Evolutionary conservation across 228 moss, liverwort and hornwort genomes (phyloP).

Genomic region (Sphagnum fallax): DNA sequence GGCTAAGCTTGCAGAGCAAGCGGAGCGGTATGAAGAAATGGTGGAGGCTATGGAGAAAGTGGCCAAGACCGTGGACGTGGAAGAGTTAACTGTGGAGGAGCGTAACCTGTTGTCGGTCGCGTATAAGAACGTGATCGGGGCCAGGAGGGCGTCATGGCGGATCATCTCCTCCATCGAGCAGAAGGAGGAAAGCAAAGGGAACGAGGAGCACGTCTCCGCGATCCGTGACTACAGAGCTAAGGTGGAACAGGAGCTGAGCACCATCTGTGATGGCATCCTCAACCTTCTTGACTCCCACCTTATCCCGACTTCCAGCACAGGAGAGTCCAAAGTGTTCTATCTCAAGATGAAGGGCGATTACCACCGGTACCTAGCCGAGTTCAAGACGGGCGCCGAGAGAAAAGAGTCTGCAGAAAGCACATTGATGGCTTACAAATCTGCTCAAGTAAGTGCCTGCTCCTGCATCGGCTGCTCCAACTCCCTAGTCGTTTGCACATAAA

Average conservation of each 20-base stretch:
- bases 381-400: slow-evolving; percentile 12
- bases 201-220: slow-evolving; percentile 7
- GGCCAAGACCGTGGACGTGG: slow-evolving; percentile 10
- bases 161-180: slow-evolving; percentile 12
- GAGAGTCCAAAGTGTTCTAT: slow-evolving; percentile 12
- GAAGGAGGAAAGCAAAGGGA: slow-evolving; percentile 13
- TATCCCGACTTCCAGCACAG: slow-evolving; percentile 7
- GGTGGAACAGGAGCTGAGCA: slow-evolving; percentile 11
- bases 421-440: slow-evolving; percentile 10
- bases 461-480: neutral
- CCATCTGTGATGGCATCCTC: slow-evolving; percentile 9
- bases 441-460: slow-evolving; percentile 4
- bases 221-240: slow-evolving; percentile 10
- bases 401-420: slow-evolving; percentile 10
- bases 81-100: slow-evolving; percentile 12
- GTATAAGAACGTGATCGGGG: slow-evolving; percentile 12
- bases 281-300: slow-evolving; percentile 10
- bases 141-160: slow-evolving; percentile 10
- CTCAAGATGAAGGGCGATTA: slow-evolving; percentile 14
- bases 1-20: slow-evolving; percentile 13
- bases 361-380: slow-evolving; percentile 9
- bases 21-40: slow-evolving; percentile 15
- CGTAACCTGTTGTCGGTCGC: slow-evolving; percentile 10
- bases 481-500: too few species aligned
- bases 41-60: slow-evolving; percentile 15